Evolutionary conservation across 768 basidiomycete species (phyloP), one percentile per base, ranked within the genome.

Genomic region (Amanita rimosa): DNA sequence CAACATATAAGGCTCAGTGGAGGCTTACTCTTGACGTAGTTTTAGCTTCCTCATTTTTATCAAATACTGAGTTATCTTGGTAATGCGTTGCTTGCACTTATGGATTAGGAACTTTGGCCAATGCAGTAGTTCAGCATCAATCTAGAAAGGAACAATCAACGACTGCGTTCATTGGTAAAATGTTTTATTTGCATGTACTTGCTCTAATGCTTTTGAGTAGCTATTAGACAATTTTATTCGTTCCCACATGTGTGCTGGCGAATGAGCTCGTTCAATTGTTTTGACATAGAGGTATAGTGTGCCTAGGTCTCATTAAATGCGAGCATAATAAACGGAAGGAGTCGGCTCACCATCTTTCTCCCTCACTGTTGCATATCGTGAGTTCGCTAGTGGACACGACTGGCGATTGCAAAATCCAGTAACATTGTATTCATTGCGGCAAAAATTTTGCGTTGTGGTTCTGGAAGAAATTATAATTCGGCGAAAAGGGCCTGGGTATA

Each of bases 11-110:
- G 34, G 39, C 35, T 46, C 16, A 9, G 35, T 27, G 38, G 3
- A 51, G 21, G 69, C 86, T 57, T 48, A 94, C 93, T 90, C 83
- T 67, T 90, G 79, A 14, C 85, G 81, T 49, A 94, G 72, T 56
- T 87, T 87, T 53, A 95, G 66, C 37, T 88, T 81, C 51, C 95
- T 78, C 94, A 98, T 96, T 72, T 96, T 94, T 65, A 98, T 97
- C 54, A 99, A 79, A 61, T 97, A 98, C 63, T 99, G 96, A 0
- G 95, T 98, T 58, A 99, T 97, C 71, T 98, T 99, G 9, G 96
- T 99, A 26, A 97, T 76, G 39, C 96, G 81, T 68, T 99, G 96
- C 73, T 99, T 99, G 78, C 96, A 98, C 69, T 97, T 98, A 72
- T 97, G 96, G 47, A 93, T 86, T 27, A 81, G 82, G 64, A 95